phyloP scores from a whole-genome alignment of 202 grass and related monocot species.

The Sporobolus alterniflorus region DNA sequence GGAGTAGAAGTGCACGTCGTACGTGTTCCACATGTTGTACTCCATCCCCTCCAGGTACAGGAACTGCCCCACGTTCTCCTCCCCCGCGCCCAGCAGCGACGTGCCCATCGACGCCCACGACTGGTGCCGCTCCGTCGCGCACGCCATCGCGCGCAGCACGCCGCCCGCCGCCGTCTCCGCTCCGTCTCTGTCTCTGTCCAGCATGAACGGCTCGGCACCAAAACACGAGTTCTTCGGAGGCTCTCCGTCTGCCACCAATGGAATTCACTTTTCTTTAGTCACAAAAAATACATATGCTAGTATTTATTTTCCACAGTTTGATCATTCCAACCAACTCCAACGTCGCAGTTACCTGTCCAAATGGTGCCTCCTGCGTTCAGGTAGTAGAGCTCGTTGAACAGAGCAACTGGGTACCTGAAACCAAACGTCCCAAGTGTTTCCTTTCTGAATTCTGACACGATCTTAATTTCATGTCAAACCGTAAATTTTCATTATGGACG shows the following conservation, averaged over 20 bases:
- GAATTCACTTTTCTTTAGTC: not conserved
- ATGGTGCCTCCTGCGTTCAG: conserved; percentile 86
- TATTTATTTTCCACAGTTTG: not conserved
- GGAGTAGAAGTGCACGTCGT: conserved; percentile 94
- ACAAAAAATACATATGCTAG: not conserved
- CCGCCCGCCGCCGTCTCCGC: conserved; percentile 1
- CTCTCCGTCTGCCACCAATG: conserved; percentile 54
- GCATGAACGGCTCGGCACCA: conserved; percentile 46
- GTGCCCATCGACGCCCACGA: conserved; percentile 51
- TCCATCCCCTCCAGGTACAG: conserved; percentile 87
- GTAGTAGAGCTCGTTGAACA: conserved; percentile 94
- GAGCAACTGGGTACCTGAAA: conserved; percentile 68
- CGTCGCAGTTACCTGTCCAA: conserved; percentile 64
- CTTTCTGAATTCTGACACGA: not conserved
- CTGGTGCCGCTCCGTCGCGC: conserved; percentile 34
- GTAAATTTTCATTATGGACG: too few relatives aligned
- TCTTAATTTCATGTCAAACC: too few relatives aligned
- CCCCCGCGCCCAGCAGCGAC: conserved; percentile 51
- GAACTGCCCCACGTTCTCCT: conserved; percentile 86
- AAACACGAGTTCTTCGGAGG: conserved; percentile 51
- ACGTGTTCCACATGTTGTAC: conserved; percentile 90
- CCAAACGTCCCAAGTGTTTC: too few relatives aligned
- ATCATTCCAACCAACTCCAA: too few relatives aligned
- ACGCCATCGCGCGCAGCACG: conserved; percentile 45
- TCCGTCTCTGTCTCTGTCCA: not conserved